These are phyloP conservation scores for Lentinula sp. DNA, from an alignment of 768 basidiomycete species.

Conservation along the genomic window DNA sequence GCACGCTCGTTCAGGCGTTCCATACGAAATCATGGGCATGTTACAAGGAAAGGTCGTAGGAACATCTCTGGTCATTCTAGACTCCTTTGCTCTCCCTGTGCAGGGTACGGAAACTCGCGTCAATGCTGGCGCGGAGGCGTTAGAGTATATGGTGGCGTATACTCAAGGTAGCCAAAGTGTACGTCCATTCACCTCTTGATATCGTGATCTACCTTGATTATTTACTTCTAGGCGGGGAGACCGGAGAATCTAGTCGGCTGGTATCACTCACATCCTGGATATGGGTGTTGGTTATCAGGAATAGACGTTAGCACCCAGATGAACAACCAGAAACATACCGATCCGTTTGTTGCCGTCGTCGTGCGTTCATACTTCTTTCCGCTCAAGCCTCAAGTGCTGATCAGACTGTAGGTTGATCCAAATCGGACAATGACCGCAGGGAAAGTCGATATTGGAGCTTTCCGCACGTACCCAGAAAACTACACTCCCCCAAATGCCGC, in stretches of 20 bases:
- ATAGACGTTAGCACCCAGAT: constrained; percentile 98
- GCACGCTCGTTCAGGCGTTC: constrained; percentile 94
- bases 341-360: constrained; percentile 96
- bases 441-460: constrained; percentile 98
- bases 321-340: constrained; percentile 91
- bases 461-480: constrained; percentile 94
- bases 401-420: constrained; percentile 73
- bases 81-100: constrained; percentile 95
- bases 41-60: constrained; percentile 96
- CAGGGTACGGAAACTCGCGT: constrained; percentile 98
- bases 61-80: constrained; percentile 79
- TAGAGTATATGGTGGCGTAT: constrained; percentile 98
- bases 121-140: constrained; percentile 91
- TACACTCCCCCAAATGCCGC: constrained; percentile 76
- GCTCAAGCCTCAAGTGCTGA: background rate
- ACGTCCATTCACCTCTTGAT: constrained; percentile 11
- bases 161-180: constrained; percentile 78
- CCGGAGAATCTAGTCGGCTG: constrained; percentile 90
- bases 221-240: constrained; percentile 59
- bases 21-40: constrained; percentile 98
- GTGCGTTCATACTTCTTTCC: constrained; percentile 36
- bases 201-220: background rate
- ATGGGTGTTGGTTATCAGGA: constrained; percentile 98
- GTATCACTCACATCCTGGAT: constrained; percentile 99
- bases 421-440: constrained; percentile 98